A percentile compares a stretch with the other conserved stretches of the same genome.
phyloP scores from a whole-genome alignment of 805 yeast genomes.

The Cyberlindnera subsufficiens region DNA sequence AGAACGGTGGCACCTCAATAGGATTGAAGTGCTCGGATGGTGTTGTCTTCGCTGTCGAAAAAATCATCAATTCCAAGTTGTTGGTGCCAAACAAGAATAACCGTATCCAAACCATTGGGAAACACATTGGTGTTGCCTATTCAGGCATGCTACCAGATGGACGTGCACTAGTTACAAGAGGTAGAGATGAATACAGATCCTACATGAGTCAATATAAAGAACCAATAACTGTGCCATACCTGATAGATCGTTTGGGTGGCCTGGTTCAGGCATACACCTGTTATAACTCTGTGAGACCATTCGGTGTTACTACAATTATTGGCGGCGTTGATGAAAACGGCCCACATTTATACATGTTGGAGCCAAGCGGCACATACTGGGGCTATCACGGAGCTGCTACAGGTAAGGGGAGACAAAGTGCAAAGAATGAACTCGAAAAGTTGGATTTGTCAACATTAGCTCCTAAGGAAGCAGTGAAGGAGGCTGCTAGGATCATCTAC shows the following conservation, averaged over 20 bases:
- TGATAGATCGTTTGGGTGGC: slow-evolving; percentile 82
- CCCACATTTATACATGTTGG: slow-evolving; percentile 91
- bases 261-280: slow-evolving; percentile 94
- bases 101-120: slow-evolving; percentile 88
- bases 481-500: slow-evolving; percentile 90
- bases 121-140: slow-evolving; percentile 90
- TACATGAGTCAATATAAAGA: slow-evolving; percentile 74
- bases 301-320: slow-evolving; percentile 86
- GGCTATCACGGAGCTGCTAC: slow-evolving; percentile 97
- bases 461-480: slow-evolving; percentile 79
- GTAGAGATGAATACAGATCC: slow-evolving; percentile 82
- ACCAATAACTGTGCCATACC: slow-evolving; percentile 71
- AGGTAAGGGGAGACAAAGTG: slow-evolving; percentile 98
- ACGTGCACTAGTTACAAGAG: slow-evolving; percentile 84
- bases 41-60: slow-evolving; percentile 95
- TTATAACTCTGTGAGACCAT: slow-evolving; percentile 95
- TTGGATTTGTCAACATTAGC: slow-evolving; percentile 61
- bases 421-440: slow-evolving; percentile 93
- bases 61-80: slow-evolving; percentile 78
- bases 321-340: slow-evolving; percentile 94
- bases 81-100: slow-evolving; percentile 85
- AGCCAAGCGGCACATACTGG: slow-evolving; percentile 97
- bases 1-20: slow-evolving; percentile 91
- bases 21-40: slow-evolving; percentile 94
- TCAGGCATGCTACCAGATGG: slow-evolving; percentile 97